Conservation (phyloP, 2,329 filamentous ascomycete genomes). For the Ascochyta pisi region DNA sequence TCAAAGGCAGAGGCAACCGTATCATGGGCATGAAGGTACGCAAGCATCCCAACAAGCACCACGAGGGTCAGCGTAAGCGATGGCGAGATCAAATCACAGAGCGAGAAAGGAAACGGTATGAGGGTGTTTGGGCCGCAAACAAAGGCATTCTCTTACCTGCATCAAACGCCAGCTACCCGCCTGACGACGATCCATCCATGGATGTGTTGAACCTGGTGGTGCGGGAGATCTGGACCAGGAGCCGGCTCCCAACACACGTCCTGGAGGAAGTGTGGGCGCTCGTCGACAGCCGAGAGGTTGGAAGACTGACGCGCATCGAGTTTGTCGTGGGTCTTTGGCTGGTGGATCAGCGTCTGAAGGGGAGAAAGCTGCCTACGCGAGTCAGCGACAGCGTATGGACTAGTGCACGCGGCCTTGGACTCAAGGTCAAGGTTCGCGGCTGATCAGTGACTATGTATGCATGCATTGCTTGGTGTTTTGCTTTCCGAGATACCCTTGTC, state of each 20-base stretch:
- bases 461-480: conserved; percentile 27
- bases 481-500: conserved; percentile 39
- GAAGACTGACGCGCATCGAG: conserved; percentile 69
- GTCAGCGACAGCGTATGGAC: conserved; percentile 79
- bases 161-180: conserved; percentile 3
- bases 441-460: conserved; percentile 4
- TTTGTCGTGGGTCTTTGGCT: conserved; percentile 87
- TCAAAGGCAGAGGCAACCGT: conserved; percentile 64
- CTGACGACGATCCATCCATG: conserved; percentile 47
- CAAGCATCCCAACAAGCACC: conserved; percentile 73
- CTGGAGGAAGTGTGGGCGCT: conserved; percentile 79
- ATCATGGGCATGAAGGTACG: conserved; percentile 52
- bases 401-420: conserved; percentile 62
- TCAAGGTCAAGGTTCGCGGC: conserved; percentile 43
- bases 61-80: conserved; percentile 75
- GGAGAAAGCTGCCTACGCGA: conserved; percentile 75
- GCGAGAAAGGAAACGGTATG: conserved; percentile 78
- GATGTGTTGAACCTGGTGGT: conserved; percentile 72
- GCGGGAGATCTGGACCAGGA: conserved; percentile 77
- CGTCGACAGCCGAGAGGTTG: conserved; percentile 65
- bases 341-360: conserved; percentile 80
- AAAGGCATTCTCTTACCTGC: conserved; percentile 60
- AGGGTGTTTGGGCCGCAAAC: conserved; percentile 85
- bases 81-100: conserved; percentile 79
- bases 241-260: conserved; percentile 70